Evolutionary conservation across 2,329 filamentous ascomycete genomes (phyloP).

Genomic region (Xylaria sp.): DNA sequence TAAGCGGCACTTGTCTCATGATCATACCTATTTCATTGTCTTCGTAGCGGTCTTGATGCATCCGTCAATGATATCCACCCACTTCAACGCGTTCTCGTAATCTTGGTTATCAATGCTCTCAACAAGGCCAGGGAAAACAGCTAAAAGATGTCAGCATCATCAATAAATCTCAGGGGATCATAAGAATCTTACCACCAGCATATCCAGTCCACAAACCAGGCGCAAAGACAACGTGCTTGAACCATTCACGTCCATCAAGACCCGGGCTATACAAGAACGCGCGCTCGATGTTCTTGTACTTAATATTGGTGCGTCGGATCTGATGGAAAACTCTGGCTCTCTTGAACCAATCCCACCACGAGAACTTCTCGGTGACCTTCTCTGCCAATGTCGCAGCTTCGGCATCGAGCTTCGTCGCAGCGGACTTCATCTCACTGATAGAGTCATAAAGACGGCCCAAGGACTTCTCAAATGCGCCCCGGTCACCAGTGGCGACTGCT

Average conservation of each 20-base stretch:
- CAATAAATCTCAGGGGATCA: neutral
- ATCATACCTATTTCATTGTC: conserved; percentile 27
- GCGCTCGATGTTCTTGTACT: conserved; percentile 80
- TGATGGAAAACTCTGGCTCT: conserved; percentile 58
- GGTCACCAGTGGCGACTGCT: conserved; percentile 32
- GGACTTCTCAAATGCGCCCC: conserved; percentile 36
- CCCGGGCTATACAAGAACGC: conserved; percentile 71
- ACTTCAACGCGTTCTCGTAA: conserved; percentile 52
- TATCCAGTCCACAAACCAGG: conserved; percentile 91
- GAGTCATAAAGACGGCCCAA: conserved; percentile 37
- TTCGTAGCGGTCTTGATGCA: conserved; percentile 45
- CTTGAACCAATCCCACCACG: conserved; percentile 74
- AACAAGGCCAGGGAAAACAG: conserved; percentile 57
- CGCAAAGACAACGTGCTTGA: conserved; percentile 92
- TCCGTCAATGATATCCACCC: conserved; percentile 53
- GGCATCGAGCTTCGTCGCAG: conserved; percentile 43
- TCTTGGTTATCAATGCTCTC: conserved; percentile 59
- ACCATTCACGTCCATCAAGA: conserved; percentile 77
- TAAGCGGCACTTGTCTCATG: neutral
- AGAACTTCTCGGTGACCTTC: conserved; percentile 47
- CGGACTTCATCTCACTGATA: conserved; percentile 31
- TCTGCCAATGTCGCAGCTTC: conserved; percentile 35
- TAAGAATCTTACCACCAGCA: conserved; percentile 53
- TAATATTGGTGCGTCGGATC: conserved; percentile 64
- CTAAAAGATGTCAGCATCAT: conserved; percentile 29